Base-by-base conservation (phyloP, 768 basidiomycete genomes). In the Tylopilus sp. region DNA sequence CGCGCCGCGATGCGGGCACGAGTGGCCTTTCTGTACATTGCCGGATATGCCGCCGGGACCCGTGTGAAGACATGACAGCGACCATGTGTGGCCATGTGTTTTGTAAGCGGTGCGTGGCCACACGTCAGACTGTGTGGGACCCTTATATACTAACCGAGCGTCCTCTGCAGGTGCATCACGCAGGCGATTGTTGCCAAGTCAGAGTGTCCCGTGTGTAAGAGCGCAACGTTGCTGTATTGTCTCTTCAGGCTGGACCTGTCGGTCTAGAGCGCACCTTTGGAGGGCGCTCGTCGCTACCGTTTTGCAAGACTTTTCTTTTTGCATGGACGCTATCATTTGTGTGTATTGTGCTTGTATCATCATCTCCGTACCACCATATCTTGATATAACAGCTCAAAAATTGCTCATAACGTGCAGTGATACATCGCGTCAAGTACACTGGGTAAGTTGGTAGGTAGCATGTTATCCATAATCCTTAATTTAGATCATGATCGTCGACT, bases 51-150 rank as follows among this genome's bases (percentile, higher is more conserved):
- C 66, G 70, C 6, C 61, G 67, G 22, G 74, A 82, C 47, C 72
- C 75, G 1, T 80, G 79, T 47, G 72, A 75, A 31, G 74, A 81
- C 51, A 73, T 76, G 40, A 82, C 79, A 3, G 81, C 76, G 20
- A 82, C 79, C 4, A 77, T 80, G 65, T 85, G 83, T 57, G 83
- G 83, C 3, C 83, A 85, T 54, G 57, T 85, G 17, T 85, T 85
- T 55, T 85, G 83, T 57, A 73, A 79, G 48, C 51, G 71, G 82
- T 82, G 50, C 21, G 77, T 38, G 4, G 18, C n/a, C 7, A 17
- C 18, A 11, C 4, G 6, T 35, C 33, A 8, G 7, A 10, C 8
- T 7, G 36, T 36, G 17, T 17, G 36, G 35, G 35, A 35, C 17
- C 12, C 2, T 5, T 13, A 31, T 17, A 6, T 6, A 10, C 48